phyloP scores from a whole-genome alignment of 148 eudicot species.

The Chenopodium quinoa region DNA sequence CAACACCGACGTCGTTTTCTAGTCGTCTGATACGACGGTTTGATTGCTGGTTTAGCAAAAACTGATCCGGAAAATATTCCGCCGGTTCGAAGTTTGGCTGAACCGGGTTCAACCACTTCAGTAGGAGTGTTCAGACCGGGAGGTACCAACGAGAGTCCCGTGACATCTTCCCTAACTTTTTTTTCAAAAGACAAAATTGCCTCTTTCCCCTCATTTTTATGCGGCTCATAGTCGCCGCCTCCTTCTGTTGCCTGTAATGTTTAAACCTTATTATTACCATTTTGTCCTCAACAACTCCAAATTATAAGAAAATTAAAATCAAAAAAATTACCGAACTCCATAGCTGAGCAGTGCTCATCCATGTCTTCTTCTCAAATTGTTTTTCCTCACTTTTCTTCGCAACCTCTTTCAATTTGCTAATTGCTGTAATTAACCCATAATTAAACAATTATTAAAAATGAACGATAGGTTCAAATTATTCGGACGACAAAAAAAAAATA shows the following conservation, averaged over 20 bases:
- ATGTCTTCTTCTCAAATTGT: conserved; percentile 42
- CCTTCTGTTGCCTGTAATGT: conserved; percentile 15
- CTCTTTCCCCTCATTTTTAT: conserved; percentile 22
- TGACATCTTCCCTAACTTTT: neutral
- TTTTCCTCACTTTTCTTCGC: conserved; percentile 20
- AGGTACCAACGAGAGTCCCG: conserved; percentile 19
- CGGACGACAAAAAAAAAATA: neutral
- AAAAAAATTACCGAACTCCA: conserved; percentile 46
- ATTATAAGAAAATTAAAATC: neutral
- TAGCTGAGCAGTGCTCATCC: conserved; percentile 70
- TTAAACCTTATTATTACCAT: neutral
- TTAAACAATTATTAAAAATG: neutral
- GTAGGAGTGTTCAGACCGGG: conserved; percentile 15
- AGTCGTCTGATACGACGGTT: conserved; percentile 15
- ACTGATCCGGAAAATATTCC: neutral
- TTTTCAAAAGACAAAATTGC: conserved; percentile 28
- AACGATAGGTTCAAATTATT: no score
- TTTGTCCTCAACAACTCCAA: neutral
- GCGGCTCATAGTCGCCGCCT: neutral
- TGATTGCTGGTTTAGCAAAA: neutral
- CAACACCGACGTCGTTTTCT: conserved; percentile 47
- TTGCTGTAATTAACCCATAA: conserved; percentile 29
- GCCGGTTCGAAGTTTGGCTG: neutral
- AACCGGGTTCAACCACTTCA: neutral
- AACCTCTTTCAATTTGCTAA: conserved; percentile 47